Evolutionary conservation across 345 rosid species (phyloP).

Genomic region (Pugionium dolabratum): DNA sequence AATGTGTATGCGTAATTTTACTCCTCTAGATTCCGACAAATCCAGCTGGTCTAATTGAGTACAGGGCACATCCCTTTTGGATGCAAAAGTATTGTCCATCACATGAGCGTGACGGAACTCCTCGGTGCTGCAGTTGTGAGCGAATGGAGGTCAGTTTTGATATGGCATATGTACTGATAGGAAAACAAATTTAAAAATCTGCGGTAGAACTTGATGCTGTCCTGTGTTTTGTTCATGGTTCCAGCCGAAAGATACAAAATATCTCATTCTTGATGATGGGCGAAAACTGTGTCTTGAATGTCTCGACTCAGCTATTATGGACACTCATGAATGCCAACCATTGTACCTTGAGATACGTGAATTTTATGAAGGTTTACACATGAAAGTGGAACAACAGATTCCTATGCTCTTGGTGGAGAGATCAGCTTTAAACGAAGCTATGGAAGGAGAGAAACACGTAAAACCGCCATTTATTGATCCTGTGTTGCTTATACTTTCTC

Average conservation of each 20-base stretch:
- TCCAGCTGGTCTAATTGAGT: conserved; percentile 68
- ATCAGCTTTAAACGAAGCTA: conserved; percentile 74
- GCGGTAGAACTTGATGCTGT: not conserved
- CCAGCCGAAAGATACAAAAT: conserved; percentile 63
- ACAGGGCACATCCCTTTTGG: conserved; percentile 84
- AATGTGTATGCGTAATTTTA: not conserved
- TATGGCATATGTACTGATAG: not conserved
- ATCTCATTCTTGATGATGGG: conserved; percentile 73
- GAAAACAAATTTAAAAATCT: not conserved
- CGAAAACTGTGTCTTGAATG: conserved; percentile 82
- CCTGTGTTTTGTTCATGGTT: conserved; percentile 29
- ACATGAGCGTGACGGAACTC: conserved; percentile 83
- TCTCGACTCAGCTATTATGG: conserved; percentile 84
- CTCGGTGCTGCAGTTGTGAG: conserved; percentile 76
- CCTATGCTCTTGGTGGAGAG: conserved; percentile 86
- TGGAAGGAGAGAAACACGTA: conserved; percentile 67
- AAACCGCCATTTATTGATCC: not conserved
- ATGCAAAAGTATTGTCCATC: conserved; percentile 87
- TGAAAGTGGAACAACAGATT: conserved; percentile 77
- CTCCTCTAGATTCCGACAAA: conserved; percentile 67
- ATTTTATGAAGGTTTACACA: conserved; percentile 79
- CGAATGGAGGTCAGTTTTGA: conserved; percentile 77
- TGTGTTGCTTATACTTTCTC: not conserved
- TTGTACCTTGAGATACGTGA: conserved; percentile 76
- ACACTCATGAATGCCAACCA: conserved; percentile 79